A percentile compares a stretch with the other conserved stretches of the same genome.
Conservation (phyloP, 176 grass and related monocot genomes). For the barley (Hordeum vulgare) region DNA sequence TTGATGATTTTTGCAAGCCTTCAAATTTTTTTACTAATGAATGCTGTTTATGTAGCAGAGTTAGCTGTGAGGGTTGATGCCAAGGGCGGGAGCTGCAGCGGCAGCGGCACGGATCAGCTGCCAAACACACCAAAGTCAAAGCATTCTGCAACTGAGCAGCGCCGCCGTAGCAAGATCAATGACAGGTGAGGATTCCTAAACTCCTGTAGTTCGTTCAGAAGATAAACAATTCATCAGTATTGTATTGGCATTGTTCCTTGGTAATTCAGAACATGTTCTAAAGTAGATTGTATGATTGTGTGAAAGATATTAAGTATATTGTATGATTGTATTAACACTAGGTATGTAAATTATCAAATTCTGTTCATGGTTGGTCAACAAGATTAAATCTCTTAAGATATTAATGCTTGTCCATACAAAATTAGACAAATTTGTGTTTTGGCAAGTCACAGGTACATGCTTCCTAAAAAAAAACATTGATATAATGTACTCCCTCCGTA, state of each 20-base stretch:
- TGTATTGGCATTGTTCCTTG: background rate
- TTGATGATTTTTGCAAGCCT: background rate
- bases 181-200: slow-evolving; percentile 51
- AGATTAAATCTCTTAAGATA: background rate
- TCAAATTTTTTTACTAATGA: background rate
- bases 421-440: background rate
- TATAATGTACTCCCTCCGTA: background rate
- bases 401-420: background rate
- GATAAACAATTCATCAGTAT: background rate
- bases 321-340: background rate
- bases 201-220: background rate
- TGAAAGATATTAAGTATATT: background rate
- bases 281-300: background rate
- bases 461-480: background rate
- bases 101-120: slow-evolving; percentile 65
- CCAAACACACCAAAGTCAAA: slow-evolving; percentile 86
- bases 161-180: slow-evolving; percentile 96
- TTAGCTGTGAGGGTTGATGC: slow-evolving; percentile 49
- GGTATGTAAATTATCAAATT: background rate
- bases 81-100: slow-evolving; percentile 62
- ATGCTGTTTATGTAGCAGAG: slow-evolving; percentile 25
- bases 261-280: background rate
- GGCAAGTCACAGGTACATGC: background rate
- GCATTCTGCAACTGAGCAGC: slow-evolving; percentile 94
- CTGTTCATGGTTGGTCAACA: background rate